phyloP scores from a whole-genome alignment of 805 yeast species.

The Hanseniaspora vineae region DNA sequence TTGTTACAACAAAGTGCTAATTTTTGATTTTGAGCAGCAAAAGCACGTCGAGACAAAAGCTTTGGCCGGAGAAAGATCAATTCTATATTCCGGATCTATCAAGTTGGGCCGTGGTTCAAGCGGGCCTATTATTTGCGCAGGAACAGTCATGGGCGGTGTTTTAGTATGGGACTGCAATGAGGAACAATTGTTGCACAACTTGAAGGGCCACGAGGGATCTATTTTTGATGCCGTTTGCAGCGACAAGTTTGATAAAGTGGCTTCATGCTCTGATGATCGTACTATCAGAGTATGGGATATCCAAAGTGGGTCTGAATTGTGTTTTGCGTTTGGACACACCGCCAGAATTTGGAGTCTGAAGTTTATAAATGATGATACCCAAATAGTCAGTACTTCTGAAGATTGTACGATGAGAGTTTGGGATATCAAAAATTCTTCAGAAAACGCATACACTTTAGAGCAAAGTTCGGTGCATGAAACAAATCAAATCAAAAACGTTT shows the following conservation, averaged over 20 bases:
- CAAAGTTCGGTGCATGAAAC: slow-evolving; percentile 39
- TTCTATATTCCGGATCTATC: slow-evolving; percentile 78
- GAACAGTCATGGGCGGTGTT: slow-evolving; percentile 87
- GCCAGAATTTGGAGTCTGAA: slow-evolving; percentile 83
- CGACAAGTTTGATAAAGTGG: slow-evolving; percentile 37
- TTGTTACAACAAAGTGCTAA: slow-evolving; percentile 56
- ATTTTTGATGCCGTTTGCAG: slow-evolving; percentile 71
- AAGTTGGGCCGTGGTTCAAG: slow-evolving; percentile 18
- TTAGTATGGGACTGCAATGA: slow-evolving; percentile 55
- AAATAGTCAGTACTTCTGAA: slow-evolving; percentile 62
- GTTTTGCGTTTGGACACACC: slow-evolving; percentile 93
- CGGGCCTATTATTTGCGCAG: slow-evolving; percentile 52
- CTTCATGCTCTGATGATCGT: slow-evolving; percentile 89
- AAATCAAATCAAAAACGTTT: slow-evolving; percentile 76
- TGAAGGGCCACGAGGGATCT: slow-evolving; percentile 80
- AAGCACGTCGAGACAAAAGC: slow-evolving; percentile 19
- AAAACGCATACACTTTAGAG: slow-evolving; percentile 8
- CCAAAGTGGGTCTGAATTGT: slow-evolving; percentile 40
- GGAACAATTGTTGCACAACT: slow-evolving; percentile 34
- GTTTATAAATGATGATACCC: slow-evolving; percentile 32
- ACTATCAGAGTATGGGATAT: slow-evolving; percentile 70
- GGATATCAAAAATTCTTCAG: slow-evolving; percentile 29
- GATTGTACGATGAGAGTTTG: slow-evolving; percentile 79
- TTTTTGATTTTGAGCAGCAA: slow-evolving; percentile 15
- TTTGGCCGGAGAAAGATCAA: slow-evolving; percentile 58